These are phyloP conservation scores for Leptographium flavum DNA, from an alignment of 2,329 filamentous ascomycete species.

Conservation along the genomic window DNA sequence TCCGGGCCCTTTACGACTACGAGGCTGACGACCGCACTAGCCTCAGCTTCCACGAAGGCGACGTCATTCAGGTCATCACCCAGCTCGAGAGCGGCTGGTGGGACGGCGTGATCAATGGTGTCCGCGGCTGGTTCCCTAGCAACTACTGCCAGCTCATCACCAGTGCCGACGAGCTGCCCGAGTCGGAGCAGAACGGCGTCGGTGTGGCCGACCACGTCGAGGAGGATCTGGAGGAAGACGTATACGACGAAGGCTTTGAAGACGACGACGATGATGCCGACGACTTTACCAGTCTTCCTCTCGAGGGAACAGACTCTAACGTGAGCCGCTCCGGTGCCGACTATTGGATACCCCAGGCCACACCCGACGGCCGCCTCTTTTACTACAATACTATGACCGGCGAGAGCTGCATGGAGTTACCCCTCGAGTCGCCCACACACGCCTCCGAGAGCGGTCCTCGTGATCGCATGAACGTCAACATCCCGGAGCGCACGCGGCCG, in stretches of 20 bases:
- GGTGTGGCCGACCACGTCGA: conserved; percentile 38
- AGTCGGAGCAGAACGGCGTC: conserved; percentile 40
- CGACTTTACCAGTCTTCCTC: conserved; percentile 37
- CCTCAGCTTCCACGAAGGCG: conserved; percentile 90
- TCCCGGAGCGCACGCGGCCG: conserved; percentile 80
- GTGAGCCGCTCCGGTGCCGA: conserved; percentile 72
- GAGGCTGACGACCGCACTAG: conserved; percentile 94
- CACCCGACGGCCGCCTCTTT: conserved; percentile 79
- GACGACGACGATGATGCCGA: conserved; percentile 41
- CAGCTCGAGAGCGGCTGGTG: conserved; percentile 98
- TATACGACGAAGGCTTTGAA: conserved; percentile 52
- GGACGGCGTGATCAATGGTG: conserved; percentile 95
- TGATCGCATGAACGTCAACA: conserved; percentile 75
- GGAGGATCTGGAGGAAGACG: conserved; percentile 54
- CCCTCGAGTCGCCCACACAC: conserved; percentile 76
- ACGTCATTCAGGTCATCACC: conserved; percentile 96
- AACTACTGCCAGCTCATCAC: conserved; percentile 91
- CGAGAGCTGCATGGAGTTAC: conserved; percentile 86
- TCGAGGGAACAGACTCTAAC: conserved; percentile 47
- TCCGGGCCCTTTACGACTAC: conserved; percentile 94
- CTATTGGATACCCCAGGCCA: conserved; percentile 98
- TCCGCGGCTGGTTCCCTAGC: conserved; percentile 97
- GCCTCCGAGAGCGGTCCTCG: conserved; percentile 70
- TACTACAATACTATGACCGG: conserved; percentile 98
- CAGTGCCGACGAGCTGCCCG: conserved; percentile 57